Evolutionary conservation across 2,329 filamentous ascomycete species (phyloP).

Genomic region (Cladophialophora bantiana): DNA sequence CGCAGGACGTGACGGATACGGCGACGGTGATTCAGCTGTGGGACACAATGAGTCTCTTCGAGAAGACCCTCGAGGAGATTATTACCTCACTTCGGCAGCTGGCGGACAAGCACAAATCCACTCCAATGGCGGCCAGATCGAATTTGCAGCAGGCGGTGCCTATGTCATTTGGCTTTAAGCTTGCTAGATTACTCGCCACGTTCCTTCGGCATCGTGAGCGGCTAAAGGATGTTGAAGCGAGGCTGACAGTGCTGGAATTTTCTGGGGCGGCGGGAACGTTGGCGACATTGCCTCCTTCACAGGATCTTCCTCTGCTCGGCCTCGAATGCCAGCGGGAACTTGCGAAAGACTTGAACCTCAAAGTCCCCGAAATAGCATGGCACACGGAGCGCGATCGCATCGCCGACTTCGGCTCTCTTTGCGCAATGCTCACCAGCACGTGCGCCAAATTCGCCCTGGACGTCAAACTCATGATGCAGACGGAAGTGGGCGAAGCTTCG

Average conservation of each 20-base stretch:
- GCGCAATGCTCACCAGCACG: slow-evolving; percentile 36
- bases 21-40: slow-evolving; percentile 40
- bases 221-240: slow-evolving; percentile 33
- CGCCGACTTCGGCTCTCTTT: slow-evolving; percentile 37
- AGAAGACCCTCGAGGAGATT: slow-evolving; percentile 30
- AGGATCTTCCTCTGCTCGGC: slow-evolving; percentile 30
- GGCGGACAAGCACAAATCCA: slow-evolving; percentile 33
- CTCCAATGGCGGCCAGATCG: slow-evolving; percentile 39
- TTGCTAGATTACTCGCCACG: slow-evolving; percentile 37
- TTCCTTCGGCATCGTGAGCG: slow-evolving; percentile 37
- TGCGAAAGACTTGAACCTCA: slow-evolving; percentile 36
- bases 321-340: slow-evolving; percentile 37
- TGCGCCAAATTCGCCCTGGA: slow-evolving; percentile 62
- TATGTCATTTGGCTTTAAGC: slow-evolving; percentile 39
- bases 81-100: slow-evolving; percentile 30
- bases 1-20: slow-evolving; percentile 41
- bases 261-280: slow-evolving; percentile 39
- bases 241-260: slow-evolving; percentile 38
- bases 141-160: slow-evolving; percentile 41
- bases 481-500: slow-evolving; percentile 61
- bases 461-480: slow-evolving; percentile 65
- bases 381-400: slow-evolving; percentile 40
- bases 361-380: slow-evolving; percentile 38
- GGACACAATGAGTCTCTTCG: slow-evolving; percentile 37
- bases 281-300: slow-evolving; percentile 34